phyloP scores from a whole-genome alignment of 1,139 yeast genomes.

The Hanseniaspora sp. region DNA sequence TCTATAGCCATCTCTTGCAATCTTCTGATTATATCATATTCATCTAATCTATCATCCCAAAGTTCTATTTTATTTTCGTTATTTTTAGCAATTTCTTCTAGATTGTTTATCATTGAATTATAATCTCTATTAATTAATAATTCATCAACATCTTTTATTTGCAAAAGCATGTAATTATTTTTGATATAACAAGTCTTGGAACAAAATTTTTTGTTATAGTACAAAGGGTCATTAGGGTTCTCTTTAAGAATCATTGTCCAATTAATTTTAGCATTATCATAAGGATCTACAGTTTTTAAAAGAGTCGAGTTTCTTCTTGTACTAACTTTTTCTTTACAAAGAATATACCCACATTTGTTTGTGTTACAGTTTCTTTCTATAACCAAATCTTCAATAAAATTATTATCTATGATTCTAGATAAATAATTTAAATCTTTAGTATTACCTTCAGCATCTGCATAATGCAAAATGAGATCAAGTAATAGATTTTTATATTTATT shows the following conservation, averaged over 20 bases:
- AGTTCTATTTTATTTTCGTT: conserved; percentile 12
- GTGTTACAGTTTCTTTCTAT: conserved; percentile 14
- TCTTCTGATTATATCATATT: conserved; percentile 10
- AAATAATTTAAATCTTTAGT: conserved; percentile 10
- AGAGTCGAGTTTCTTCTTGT: conserved; percentile 10
- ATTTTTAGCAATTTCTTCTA: conserved; percentile 4
- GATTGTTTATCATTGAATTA: background rate
- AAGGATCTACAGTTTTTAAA: conserved; percentile 12
- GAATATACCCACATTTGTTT: conserved; percentile 12
- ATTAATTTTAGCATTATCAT: conserved; percentile 11
- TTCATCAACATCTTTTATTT: conserved; percentile 13
- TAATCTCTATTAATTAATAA: conserved; percentile 10
- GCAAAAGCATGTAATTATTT: conserved; percentile 13
- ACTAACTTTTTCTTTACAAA: conserved; percentile 1
- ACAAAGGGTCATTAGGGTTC: conserved; percentile 11
- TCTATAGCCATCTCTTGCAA: conserved; percentile 6
- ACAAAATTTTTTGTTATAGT: conserved; percentile 13
- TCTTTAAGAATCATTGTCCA: conserved; percentile 12
- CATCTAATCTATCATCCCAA: conserved; percentile 13
- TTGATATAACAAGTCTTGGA: conserved; percentile 12
- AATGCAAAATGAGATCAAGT: conserved; percentile 4
- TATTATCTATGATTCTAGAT: conserved; percentile 7
- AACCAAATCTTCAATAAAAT: conserved; percentile 8
- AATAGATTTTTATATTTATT: conserved; percentile 10
- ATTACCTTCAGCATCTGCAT: conserved; percentile 8